Percentiles rank a stretch among this genome's conserved stretches.
phyloP scores from a whole-genome alignment of 495 filamentous ascomycete species.

The Penicillium ochrochloron region DNA sequence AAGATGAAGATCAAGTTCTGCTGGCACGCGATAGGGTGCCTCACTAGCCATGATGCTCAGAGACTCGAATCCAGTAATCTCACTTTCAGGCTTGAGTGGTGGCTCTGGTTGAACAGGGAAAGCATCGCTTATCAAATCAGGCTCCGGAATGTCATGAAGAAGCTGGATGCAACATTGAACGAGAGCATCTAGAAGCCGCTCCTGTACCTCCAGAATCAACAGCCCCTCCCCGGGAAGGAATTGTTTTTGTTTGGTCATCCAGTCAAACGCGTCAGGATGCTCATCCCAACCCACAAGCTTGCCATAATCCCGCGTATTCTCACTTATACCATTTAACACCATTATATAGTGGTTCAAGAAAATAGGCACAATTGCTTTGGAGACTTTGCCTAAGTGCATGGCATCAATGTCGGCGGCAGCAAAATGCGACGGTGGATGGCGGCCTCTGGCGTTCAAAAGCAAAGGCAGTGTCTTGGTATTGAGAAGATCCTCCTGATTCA shows the following conservation, averaged over 20 bases:
- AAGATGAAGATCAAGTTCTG: constrained; percentile 42
- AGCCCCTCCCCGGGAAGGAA: constrained; percentile 50
- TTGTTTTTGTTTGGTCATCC: constrained; percentile 29
- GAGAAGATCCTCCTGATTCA: constrained; percentile 61
- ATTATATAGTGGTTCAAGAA: constrained; percentile 49
- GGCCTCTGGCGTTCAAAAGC: constrained; percentile 53
- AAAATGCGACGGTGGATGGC: constrained; percentile 50
- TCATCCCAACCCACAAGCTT: constrained; percentile 47
- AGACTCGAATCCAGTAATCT: constrained; percentile 20
- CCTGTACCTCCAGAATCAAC: constrained; percentile 40
- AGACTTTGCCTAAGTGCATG: background rate
- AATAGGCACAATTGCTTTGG: constrained; percentile 31
- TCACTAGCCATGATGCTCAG: constrained; percentile 44
- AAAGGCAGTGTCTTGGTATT: background rate
- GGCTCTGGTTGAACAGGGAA: background rate
- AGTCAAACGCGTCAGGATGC: constrained; percentile 38
- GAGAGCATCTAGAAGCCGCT: background rate
- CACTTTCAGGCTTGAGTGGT: background rate
- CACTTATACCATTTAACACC: constrained; percentile 41
- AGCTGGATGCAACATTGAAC: background rate
- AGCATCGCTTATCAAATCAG: background rate
- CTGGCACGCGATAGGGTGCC: constrained; percentile 51
- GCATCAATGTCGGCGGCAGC: constrained; percentile 34
- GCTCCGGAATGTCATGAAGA: background rate
- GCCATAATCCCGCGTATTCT: constrained; percentile 43